These are phyloP conservation scores for Brassica incana DNA, from an alignment of 345 rosid genomes.

Conservation along the genomic window DNA sequence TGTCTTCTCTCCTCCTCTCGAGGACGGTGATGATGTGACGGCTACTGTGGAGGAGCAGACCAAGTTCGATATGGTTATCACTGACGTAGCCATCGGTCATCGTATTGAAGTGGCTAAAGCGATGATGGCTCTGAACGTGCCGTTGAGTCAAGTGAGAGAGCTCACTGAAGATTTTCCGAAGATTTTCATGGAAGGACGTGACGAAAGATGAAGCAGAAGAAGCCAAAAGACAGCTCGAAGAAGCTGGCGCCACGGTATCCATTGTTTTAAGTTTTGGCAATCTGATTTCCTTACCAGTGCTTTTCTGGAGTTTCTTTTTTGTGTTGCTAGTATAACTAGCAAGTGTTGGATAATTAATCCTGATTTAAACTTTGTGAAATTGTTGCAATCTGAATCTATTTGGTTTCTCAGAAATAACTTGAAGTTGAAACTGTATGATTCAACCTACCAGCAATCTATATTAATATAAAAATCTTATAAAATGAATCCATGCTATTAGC, in stretches of 20 bases:
- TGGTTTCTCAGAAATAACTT: not conserved
- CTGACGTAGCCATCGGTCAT: not conserved
- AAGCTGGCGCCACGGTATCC: not conserved
- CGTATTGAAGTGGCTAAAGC: not conserved
- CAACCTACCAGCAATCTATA: not conserved
- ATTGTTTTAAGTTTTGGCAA: not conserved
- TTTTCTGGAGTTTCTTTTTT: not conserved
- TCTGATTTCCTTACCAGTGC: not conserved
- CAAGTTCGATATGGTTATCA: not conserved
- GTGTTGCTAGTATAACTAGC: not conserved
- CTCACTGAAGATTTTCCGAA: not conserved
- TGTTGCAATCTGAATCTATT: not conserved
- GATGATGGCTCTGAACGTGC: not conserved
- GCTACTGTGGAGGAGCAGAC: not conserved
- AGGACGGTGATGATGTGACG: not conserved
- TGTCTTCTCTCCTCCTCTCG: not conserved
- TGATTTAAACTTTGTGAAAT: not conserved
- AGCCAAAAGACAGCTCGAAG: not conserved
- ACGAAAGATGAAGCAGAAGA: not conserved
- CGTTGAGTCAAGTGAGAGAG: not conserved
- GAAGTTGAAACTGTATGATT: not conserved
- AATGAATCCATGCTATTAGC: not conserved
- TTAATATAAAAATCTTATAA: not conserved
- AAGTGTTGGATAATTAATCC: not conserved
- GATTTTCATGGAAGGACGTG: not conserved